Base-by-base conservation (phyloP, 768 basidiomycete species). In the Steccherinum ochraceum region DNA sequence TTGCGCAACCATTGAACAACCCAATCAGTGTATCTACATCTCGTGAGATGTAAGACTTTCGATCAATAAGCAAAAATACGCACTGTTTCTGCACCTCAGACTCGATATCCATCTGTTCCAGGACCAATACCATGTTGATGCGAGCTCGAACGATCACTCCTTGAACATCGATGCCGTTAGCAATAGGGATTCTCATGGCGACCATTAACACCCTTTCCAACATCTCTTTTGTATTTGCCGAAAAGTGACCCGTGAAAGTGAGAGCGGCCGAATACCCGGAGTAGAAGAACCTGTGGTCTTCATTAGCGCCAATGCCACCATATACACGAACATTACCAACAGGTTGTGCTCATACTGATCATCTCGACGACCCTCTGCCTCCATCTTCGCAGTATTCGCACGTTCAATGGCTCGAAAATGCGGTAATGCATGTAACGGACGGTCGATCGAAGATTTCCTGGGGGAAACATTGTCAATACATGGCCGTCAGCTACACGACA, bases 1-100 rank as follows among this genome's bases (percentile, higher is more conserved):
- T 62, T 62, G 26, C 52, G 46, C 26, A 64, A 52, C 53, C 51
- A 62, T 40, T 52, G 56, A 21, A 57, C 53, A 13, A 54, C 19
- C 52, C 50, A 60, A 5, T 55, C 52, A 21, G 27, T 51, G 24
- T 51, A 35, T 24, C 50, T 51, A 16, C 3, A n/a, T n/a, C n/a
- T n/a, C n/a, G n/a, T n/a, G n/a, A n/a, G n/a, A n/a, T n/a, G n/a
- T n/a, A n/a, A n/a, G n/a, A n/a, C n/a, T n/a, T n/a, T n/a, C n/a
- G n/a, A n/a, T n/a, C n/a, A n/a, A n/a, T n/a, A n/a, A n/a, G n/a
- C n/a, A 11, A 4, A 12, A 23, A 13, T n/a, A 57, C 56, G 13
- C n/a, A 62, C 59, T 56, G 50, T n/a, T 45, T 40, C 45, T 26
- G 43, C 1, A 49, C 53, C 23, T 62, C 48, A 11, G 45, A 24